Evolutionary conservation across 169 alveolate genomes (phyloP).

Genomic region (Eimeria brunetti): DNA sequence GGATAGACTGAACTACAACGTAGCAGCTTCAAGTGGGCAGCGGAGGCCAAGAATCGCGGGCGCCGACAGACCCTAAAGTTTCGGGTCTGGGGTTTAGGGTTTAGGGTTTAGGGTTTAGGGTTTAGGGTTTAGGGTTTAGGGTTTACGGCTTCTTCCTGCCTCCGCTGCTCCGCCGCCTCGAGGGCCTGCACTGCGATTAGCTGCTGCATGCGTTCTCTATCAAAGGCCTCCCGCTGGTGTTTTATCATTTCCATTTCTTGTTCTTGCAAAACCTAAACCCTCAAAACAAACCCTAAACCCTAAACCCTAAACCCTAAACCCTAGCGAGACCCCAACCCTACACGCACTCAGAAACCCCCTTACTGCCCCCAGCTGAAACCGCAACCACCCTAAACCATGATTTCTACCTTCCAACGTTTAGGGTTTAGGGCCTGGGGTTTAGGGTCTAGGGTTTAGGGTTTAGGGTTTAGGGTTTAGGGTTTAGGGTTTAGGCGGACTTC

Average conservation of each 20-base stretch:
- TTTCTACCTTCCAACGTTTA: too few relatives aligned
- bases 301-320: not conserved
- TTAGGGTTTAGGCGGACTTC: slow-evolving; percentile 19
- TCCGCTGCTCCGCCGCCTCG: not conserved
- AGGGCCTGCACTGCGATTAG: not conserved
- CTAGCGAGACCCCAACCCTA: not conserved
- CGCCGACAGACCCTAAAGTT: not conserved
- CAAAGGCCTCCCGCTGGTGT: too few relatives aligned
- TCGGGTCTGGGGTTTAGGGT: not conserved
- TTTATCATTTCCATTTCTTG: too few relatives aligned
- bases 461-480: slow-evolving; percentile 25
- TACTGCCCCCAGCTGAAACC: too few relatives aligned
- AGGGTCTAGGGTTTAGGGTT: slow-evolving; percentile 22
- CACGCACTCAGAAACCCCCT: too few relatives aligned
- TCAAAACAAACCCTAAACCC: not conserved
- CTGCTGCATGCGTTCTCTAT: not conserved
- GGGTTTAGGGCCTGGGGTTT: not conserved
- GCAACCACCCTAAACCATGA: too few relatives aligned
- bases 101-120: not conserved
- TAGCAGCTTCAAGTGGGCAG: not conserved
- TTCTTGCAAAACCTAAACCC: not conserved
- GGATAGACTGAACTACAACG: too few relatives aligned
- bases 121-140: not conserved
- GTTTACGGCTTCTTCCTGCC: too few relatives aligned
- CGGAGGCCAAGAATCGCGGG: not conserved